These are phyloP conservation scores for Puccinia novopanici DNA, from an alignment of 1,284 basidiomycete genomes.

Conservation along the genomic window DNA sequence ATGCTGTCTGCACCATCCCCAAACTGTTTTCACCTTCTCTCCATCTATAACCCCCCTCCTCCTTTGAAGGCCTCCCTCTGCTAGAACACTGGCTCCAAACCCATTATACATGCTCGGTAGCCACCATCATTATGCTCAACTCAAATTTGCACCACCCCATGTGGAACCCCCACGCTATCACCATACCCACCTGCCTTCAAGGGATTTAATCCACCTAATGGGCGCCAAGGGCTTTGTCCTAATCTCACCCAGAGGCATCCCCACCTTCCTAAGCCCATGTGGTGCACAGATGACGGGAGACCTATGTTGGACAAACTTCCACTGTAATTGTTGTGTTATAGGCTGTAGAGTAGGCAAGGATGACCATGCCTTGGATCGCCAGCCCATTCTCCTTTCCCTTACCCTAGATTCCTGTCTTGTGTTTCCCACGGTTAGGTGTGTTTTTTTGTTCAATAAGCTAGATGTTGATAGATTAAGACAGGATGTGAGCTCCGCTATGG, in stretches of 20 bases:
- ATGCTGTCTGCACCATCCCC: too few species aligned
- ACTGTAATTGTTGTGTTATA: background rate
- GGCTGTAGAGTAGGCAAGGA: background rate
- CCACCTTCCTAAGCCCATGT: too few species aligned
- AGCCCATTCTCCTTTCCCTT: background rate
- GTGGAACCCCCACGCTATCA: constrained; percentile 13
- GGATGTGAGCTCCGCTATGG: background rate
- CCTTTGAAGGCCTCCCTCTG: background rate
- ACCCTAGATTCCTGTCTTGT: background rate
- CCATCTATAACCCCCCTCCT: background rate
- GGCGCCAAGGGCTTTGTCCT: background rate
- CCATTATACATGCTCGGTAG: background rate
- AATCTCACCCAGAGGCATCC: too few species aligned
- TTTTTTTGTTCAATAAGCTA: background rate
- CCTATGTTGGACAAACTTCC: constrained; percentile 20
- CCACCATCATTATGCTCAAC: constrained; percentile 23
- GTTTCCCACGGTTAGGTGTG: background rate
- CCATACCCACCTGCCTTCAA: background rate
- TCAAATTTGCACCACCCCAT: constrained; percentile 24
- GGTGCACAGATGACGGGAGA: constrained; percentile 15
- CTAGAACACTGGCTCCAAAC: background rate
- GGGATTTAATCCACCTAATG: background rate
- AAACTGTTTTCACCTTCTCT: background rate
- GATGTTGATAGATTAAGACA: background rate
- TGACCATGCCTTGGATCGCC: constrained; percentile 35